Base-by-base conservation (phyloP, 2,329 filamentous ascomycete genomes). In the Plectosphaerella sp. region DNA sequence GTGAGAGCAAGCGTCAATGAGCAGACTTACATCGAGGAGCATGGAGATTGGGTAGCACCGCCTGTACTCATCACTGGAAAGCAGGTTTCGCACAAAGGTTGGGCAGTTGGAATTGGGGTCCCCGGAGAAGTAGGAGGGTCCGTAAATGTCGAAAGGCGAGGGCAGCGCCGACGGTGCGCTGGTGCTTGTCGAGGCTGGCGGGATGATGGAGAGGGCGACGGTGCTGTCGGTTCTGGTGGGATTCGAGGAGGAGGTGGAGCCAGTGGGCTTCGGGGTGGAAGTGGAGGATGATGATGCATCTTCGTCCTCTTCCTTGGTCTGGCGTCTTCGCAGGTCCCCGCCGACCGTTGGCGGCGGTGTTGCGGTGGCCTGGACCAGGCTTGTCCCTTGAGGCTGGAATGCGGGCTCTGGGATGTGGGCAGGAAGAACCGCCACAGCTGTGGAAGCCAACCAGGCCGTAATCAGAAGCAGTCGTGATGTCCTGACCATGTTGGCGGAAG, bases 21-120 rank as follows among this genome's bases (percentile, higher is more conserved):
- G 7, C 6, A 10, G 10, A 64, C 80, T 64, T 72, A 89, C 88
- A 75, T 89, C 83, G 10, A 97, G 75, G 58, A 97, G 80, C 61
- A 96, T 77, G 1, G 92, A 96, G 52, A 97, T 76, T 0, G 93
- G 90, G 59, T 92, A 83, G 72, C 93, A 97, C 49, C 78, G 67
- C 59, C 82, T 79, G 60, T 94, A 91, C 4, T 81, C 84, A 6
- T 77, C 64, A 63, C 89, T 81, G 46, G 70, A 72, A 48, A 94
- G 77, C 61, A 96, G 83, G 3, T 67, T 67, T 49, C 80, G 75
- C 67, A 96, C 86, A 69, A 93, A 92, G 5, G 65, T 65, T 3
- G 84, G 81, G 62, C 88, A 92, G 5, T 72, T 71, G 22, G 72
- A 64, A 46, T 75, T 78, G 48, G 73, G 71, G 11, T 69, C 61